A percentile compares a stretch with the other conserved stretches of the same genome.
phyloP scores from a whole-genome alignment of 2,329 filamentous ascomycete genomes.

The Massarina eburnea region DNA sequence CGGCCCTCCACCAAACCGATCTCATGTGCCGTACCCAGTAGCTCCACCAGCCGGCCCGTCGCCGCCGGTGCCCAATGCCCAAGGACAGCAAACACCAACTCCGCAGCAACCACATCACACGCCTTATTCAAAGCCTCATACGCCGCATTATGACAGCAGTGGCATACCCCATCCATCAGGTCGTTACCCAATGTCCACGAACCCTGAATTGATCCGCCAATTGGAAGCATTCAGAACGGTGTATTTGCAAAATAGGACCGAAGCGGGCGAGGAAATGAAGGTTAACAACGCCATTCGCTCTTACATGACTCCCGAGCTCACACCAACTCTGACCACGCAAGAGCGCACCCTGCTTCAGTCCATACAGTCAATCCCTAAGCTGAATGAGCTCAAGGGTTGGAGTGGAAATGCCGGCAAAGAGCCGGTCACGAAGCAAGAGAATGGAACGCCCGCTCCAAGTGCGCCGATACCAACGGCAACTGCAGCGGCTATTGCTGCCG shows the following conservation, averaged over 20 bases:
- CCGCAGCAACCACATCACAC: slow-evolving; percentile 8
- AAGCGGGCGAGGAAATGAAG: slow-evolving; percentile 29
- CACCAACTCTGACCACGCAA: slow-evolving; percentile 23
- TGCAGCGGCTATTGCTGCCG: slow-evolving; percentile 38
- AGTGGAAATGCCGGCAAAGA: slow-evolving; percentile 2
- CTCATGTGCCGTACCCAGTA: slow-evolving; percentile 22
- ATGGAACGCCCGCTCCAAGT: neutral
- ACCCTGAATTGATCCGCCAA: slow-evolving; percentile 32
- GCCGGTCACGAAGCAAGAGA: neutral
- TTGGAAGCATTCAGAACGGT: slow-evolving; percentile 37
- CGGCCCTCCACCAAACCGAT: slow-evolving; percentile 20
- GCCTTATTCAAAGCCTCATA: slow-evolving; percentile 1
- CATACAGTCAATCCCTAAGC: slow-evolving; percentile 22
- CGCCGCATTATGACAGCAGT: slow-evolving; percentile 7
- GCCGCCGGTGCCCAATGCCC: slow-evolving; percentile 14
- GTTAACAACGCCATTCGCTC: slow-evolving; percentile 39
- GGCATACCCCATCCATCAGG: slow-evolving; percentile 25
- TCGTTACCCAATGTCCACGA: slow-evolving; percentile 32
- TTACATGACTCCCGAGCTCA: slow-evolving; percentile 27
- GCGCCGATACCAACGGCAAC: slow-evolving; percentile 24
- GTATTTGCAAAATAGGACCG: slow-evolving; percentile 27
- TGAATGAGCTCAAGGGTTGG: slow-evolving; percentile 3
- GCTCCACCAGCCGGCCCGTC: slow-evolving; percentile 11
- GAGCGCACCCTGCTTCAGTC: slow-evolving; percentile 28
- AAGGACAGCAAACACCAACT: slow-evolving; percentile 11